phyloP scores from a whole-genome alignment of 352 stramenopile species.

The Globisporangium irregulare region DNA sequence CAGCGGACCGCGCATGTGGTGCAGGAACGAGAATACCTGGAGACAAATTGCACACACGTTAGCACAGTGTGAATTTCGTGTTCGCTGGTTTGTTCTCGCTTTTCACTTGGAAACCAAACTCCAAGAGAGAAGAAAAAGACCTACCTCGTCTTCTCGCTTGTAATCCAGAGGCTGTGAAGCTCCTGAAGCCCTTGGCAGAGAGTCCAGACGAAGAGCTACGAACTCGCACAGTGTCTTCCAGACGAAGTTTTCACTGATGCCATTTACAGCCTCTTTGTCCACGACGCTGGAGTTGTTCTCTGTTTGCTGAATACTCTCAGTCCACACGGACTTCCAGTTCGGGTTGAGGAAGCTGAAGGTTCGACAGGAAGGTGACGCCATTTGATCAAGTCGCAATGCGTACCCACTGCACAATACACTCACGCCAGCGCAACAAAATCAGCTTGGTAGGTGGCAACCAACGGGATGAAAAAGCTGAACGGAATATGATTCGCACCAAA shows the following conservation, averaged over 20 bases:
- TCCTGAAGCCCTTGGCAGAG: not conserved
- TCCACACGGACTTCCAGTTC: conserved; percentile 17
- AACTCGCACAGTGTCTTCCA: conserved; percentile 33
- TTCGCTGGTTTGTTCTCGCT: no score
- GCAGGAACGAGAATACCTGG: conserved; percentile 31
- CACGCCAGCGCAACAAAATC: not conserved
- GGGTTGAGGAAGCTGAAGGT: conserved; percentile 30
- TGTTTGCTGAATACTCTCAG: not conserved
- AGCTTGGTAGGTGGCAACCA: not conserved
- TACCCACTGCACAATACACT: conserved; percentile 23
- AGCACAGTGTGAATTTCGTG: not conserved
- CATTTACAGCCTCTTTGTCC: not conserved
- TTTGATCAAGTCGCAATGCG: conserved; percentile 24
- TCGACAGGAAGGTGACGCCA: conserved; percentile 32
- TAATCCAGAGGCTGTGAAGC: conserved; percentile 21
- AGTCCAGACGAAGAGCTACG: conserved; percentile 21
- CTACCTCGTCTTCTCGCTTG: conserved; percentile 44
- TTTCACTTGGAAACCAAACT: not conserved
- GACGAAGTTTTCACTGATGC: conserved; percentile 16
- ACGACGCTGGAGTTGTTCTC: not conserved
- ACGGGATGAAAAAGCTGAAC: not conserved
- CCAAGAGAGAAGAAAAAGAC: not conserved
- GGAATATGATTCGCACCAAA: not conserved
- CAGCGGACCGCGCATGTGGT: conserved; percentile 30
- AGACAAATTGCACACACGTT: not conserved